Base-by-base conservation (phyloP, 2,329 filamentous ascomycete genomes). In the Alternaria alternata region DNA sequence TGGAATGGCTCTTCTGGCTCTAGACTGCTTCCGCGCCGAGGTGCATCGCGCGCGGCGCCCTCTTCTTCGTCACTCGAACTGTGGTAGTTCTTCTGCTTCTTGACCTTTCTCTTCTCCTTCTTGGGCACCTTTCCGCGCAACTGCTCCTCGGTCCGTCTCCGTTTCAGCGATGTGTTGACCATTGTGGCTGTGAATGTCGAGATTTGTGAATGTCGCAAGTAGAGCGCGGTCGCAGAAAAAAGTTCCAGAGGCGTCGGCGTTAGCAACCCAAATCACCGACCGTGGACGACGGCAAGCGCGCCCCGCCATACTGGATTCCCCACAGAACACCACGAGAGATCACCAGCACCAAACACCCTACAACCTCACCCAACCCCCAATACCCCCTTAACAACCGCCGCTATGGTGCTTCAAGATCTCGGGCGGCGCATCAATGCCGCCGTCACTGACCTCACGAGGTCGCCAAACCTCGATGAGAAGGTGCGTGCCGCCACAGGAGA, bases 331-430 rank as follows among this genome's bases (percentile, higher is more conserved):
- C 64, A 65, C 58, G 51, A 54, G 52, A 54, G 51, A 57, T 30
- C 54, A 55, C 39, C 49, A 47, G 59, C 8, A 39, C 36, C 36
- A 7, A 39, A 49, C 60, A 51, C 58, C 56, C 60, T 30, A 59
- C 46, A 16, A 32, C 52, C 24, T 34, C 20, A 32, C 24, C 52
- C 20, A 56, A 49, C 63, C 39, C 9, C 43, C 28, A 54, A 53
- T 51, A 43, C 22, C 51, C 43, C 16, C 16, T n/a, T 26, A 63
- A 63, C 60, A 66, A 63, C 66, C 67, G 64, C 68, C 63, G 63
- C 63, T 67, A 99, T 99, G 95, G 95, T 99, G 86, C 91, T 99
- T 77, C 94, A 97, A 89, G 95, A 99, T 87, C 88, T 99, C 61
- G 95, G 95, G 73, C 93, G 94, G 85, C 95, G 95, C 83, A 98